These are phyloP conservation scores for Linnemannia exigua DNA, from an alignment of 192 early-diverging fungal species.

Conservation along the genomic window DNA sequence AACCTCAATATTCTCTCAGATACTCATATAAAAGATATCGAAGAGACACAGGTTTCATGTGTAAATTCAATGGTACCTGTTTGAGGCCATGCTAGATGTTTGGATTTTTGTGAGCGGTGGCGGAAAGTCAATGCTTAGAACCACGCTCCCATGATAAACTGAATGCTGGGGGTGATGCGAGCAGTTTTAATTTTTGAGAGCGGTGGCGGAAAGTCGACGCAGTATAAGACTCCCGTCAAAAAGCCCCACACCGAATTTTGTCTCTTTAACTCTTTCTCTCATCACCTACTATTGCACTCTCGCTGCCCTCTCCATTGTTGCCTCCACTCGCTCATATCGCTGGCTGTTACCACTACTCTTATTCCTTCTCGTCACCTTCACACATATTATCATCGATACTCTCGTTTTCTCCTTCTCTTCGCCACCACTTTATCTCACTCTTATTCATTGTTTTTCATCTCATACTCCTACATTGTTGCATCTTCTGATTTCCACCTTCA, in stretches of 20 bases:
- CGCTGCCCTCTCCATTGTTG: not conserved
- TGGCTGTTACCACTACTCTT: constrained; percentile 7
- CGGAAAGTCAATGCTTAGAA: not conserved
- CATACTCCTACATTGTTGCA: not conserved
- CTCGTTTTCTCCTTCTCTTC: constrained; percentile 9
- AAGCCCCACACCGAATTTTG: not conserved
- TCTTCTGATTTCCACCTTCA: not conserved
- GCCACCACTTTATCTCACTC: constrained; percentile 1
- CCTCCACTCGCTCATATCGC: constrained; percentile 10
- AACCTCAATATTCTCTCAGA: not conserved
- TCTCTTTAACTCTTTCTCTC: constrained; percentile 9
- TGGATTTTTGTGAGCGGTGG: not conserved
- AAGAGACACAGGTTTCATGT: constrained; percentile 2
- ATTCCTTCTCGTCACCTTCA: constrained; percentile 7
- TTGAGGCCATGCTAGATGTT: not conserved
- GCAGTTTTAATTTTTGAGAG: not conserved
- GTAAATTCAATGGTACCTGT: not conserved
- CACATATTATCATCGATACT: constrained; percentile 2
- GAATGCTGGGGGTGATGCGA: constrained; percentile 13
- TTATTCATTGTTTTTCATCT: not conserved
- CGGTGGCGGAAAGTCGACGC: not conserved
- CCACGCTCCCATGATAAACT: not conserved
- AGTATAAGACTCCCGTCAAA: not conserved
- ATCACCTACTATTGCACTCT: constrained; percentile 2
- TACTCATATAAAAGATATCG: not conserved